Evolutionary conservation across 2,329 filamentous ascomycete species (phyloP).

Genomic region (Zasmidium cellare): DNA sequence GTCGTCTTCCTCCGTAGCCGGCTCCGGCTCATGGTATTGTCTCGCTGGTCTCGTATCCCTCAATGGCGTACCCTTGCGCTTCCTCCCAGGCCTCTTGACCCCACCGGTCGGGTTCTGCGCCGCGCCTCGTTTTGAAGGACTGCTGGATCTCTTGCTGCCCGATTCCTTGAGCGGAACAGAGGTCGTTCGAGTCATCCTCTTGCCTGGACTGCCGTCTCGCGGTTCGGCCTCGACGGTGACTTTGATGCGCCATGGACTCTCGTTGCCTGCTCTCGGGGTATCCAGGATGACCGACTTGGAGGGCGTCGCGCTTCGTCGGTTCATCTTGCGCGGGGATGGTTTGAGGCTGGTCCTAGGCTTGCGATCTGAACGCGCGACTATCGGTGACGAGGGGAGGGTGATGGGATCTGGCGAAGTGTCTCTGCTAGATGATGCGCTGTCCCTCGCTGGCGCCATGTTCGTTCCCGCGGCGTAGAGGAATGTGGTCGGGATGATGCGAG

Average conservation of each 20-base stretch:
- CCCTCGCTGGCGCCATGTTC: constrained; percentile 7
- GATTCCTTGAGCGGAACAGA: constrained; percentile 44
- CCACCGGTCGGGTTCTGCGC: constrained; percentile 1
- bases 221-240: constrained; percentile 53
- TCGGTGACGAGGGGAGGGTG: constrained; percentile 35
- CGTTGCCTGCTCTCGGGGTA: constrained; percentile 38
- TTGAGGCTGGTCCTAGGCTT: constrained; percentile 3
- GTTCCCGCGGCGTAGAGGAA: neutral
- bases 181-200: constrained; percentile 32
- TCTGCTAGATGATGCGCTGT: constrained; percentile 14
- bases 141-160: constrained; percentile 16
- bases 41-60: constrained; percentile 11
- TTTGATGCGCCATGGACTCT: constrained; percentile 51
- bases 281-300: constrained; percentile 48
- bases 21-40: constrained; percentile 5
- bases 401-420: constrained; percentile 37
- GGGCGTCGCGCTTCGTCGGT: constrained; percentile 33
- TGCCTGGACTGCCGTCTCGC: constrained; percentile 28
- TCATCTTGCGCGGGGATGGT: constrained; percentile 10
- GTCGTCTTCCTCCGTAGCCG: neutral
- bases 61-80: constrained; percentile 33
- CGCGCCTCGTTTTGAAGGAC: constrained; percentile 18
- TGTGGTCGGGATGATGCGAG: neutral
- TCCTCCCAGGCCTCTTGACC: constrained; percentile 19
- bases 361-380: constrained; percentile 14